phyloP scores from a whole-genome alignment of 352 stramenopile species.

The Sclerospora graminicola region DNA sequence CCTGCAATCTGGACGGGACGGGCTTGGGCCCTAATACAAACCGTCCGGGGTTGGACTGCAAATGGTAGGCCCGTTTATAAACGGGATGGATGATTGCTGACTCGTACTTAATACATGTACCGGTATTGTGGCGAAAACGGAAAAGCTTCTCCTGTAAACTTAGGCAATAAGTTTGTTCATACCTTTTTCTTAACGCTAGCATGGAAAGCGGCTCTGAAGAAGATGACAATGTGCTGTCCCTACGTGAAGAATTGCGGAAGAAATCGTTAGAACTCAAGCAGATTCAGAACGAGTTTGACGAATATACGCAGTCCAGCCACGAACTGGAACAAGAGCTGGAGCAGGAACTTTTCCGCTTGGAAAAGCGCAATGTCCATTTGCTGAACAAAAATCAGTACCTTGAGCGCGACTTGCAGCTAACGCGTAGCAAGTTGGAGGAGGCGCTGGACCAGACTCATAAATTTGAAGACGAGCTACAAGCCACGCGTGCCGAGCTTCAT shows the following conservation, averaged over 20 bases:
- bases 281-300: conserved; percentile 68
- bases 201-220: conserved; percentile 29
- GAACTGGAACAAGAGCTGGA: conserved; percentile 72
- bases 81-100: too few relatives aligned
- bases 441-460: conserved; percentile 38
- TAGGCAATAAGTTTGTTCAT: too few relatives aligned
- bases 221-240: conserved; percentile 18
- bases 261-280: conserved; percentile 55
- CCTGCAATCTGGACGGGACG: too few relatives aligned
- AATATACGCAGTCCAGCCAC: conserved; percentile 76
- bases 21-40: too few relatives aligned
- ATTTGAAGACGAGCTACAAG: conserved; percentile 39
- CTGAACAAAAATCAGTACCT: conserved; percentile 35
- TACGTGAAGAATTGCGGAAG: conserved; percentile 39
- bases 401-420: conserved; percentile 37
- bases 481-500: conserved; percentile 34
- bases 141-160: too few relatives aligned
- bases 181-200: too few relatives aligned
- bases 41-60: too few relatives aligned
- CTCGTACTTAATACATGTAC: too few relatives aligned
- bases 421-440: conserved; percentile 43
- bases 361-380: conserved; percentile 39
- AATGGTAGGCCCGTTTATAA: too few relatives aligned
- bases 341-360: conserved; percentile 55
- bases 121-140: too few relatives aligned